Percentiles rank a stretch among this genome's conserved stretches.
Conservation (phyloP, 495 filamentous ascomycete species). For the Umbilicaria muhlenbergii region DNA sequence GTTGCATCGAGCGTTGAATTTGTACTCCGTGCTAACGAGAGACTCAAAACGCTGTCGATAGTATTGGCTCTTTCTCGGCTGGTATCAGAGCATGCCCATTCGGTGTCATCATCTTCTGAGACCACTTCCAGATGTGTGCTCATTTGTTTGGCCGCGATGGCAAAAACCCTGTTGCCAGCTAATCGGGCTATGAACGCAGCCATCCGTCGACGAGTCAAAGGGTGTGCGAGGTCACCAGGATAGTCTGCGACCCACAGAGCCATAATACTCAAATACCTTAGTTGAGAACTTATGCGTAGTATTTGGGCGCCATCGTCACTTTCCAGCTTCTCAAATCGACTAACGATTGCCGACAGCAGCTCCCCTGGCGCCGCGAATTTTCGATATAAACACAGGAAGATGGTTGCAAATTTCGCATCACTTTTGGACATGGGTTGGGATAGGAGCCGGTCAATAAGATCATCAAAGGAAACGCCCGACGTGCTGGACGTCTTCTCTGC, state of each 20-base stretch:
- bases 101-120: conserved; percentile 62
- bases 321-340: conserved; percentile 52
- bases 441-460: conserved; percentile 75
- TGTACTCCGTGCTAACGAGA: conserved; percentile 5
- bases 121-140: conserved; percentile 45
- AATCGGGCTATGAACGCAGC: conserved; percentile 55
- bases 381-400: conserved; percentile 88
- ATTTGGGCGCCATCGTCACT: conserved; percentile 39
- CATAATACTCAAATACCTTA: conserved; percentile 67
- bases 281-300: conserved; percentile 59
- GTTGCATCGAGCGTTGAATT: conserved; percentile 2
- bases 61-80: conserved; percentile 9
- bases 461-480: conserved; percentile 61
- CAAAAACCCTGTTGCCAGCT: conserved; percentile 56
- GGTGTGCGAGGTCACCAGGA: conserved; percentile 80
- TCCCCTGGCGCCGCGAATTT: conserved; percentile 75
- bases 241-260: conserved; percentile 83
- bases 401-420: conserved; percentile 69
- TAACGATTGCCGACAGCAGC: conserved; percentile 57
- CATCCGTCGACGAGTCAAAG: conserved; percentile 53
- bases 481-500: too few species aligned
- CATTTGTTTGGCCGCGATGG: conserved; percentile 73
- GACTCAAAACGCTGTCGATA: conserved; percentile 9
- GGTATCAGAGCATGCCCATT: conserved; percentile 34
- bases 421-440: conserved; percentile 66